Evolutionary conservation across 768 basidiomycete species (phyloP), one percentile per base, ranked within the genome.

Genomic region (Strobilomyces echinocephalus): DNA sequence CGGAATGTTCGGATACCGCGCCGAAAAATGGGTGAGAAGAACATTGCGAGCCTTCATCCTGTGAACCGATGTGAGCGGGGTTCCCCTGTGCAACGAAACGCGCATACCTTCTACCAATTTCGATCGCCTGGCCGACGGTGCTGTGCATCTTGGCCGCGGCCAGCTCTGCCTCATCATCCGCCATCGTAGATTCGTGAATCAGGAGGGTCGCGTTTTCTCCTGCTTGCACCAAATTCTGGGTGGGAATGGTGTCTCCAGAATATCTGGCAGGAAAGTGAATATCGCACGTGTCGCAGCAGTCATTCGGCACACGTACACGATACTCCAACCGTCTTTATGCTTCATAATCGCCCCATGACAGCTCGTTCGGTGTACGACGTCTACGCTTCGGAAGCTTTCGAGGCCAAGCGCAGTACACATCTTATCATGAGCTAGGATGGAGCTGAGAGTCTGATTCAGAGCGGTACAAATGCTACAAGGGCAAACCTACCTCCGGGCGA

Each of bases 11-110:
- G 95, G 92, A 69, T 95, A 95, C 28, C 94, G 85, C 38, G 90
- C 90, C 10, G 94, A 97, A 72, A 97, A 97, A 68, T 97, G 95
- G 0, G 93, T 98, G 20, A 98, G 79, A n/a, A 97, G 80, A 39
- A 91, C 77, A 57, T 91, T 84, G 49, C 83, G 73, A 1, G 93
- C 93, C 10, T 80, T 76, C 94, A 95, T 95, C 55, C 92, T 95
- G 52, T 36, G 31, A 31, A 16, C 40, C 4, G 16, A 53, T 26
- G 21, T 50, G 26, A 53, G 44, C 38, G 21, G 8, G 11, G 18
- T 40, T 5, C 2, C 18, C 14, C 38, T 21, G 14, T 31, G 21
- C 28, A 36, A 16, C 30, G n/a, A 38, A 30, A 24, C 5, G 36
- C 8, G 64, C 82, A 30, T 57, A 90, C 92, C 76, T 75, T 63